phyloP scores from a whole-genome alignment of 1,139 yeast species.

The Nakaseomyces kungkrabaensis region DNA sequence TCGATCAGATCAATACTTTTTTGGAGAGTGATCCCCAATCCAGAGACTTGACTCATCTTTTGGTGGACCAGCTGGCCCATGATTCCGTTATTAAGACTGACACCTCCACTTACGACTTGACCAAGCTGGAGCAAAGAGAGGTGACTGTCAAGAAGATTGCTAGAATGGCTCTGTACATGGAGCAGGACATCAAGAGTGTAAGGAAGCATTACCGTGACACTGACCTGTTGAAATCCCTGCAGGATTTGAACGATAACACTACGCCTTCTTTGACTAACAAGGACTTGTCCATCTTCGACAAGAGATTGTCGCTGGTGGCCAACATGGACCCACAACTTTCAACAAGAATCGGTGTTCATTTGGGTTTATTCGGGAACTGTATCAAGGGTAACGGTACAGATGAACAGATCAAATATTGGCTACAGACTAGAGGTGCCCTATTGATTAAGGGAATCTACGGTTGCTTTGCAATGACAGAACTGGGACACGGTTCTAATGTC shows the following conservation, averaged over 20 bases:
- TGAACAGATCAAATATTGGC: conserved; percentile 57
- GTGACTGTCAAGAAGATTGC: conserved; percentile 44
- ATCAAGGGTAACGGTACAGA: conserved; percentile 65
- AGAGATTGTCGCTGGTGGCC: conserved; percentile 35
- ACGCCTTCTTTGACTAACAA: conserved; percentile 16
- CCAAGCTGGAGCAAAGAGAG: conserved; percentile 42
- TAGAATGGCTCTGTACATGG: conserved; percentile 41
- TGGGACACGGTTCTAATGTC: conserved; percentile 90
- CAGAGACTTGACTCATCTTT: conserved; percentile 39
- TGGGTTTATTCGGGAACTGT: conserved; percentile 61
- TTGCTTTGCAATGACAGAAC: conserved; percentile 89
- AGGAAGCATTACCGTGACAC: conserved; percentile 16
- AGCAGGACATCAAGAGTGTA: conserved; percentile 32
- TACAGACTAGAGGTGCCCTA: conserved; percentile 59
- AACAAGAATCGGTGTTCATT: conserved; percentile 62
- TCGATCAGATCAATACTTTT: conserved; percentile 42
- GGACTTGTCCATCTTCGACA: conserved; percentile 34
- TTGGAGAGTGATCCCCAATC: conserved; percentile 45
- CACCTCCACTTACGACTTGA: conserved; percentile 43
- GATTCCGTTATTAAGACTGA: conserved; percentile 47
- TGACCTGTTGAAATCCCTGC: conserved; percentile 22
- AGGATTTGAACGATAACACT: conserved; percentile 10
- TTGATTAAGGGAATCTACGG: conserved; percentile 64
- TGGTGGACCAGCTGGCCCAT: conserved; percentile 40
- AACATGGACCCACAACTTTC: conserved; percentile 49